A percentile compares a stretch with the other conserved stretches of the same genome.
Evolutionary conservation across 2,329 filamentous ascomycete genomes (phyloP).

Genomic region (Colletotrichum sublineola): DNA sequence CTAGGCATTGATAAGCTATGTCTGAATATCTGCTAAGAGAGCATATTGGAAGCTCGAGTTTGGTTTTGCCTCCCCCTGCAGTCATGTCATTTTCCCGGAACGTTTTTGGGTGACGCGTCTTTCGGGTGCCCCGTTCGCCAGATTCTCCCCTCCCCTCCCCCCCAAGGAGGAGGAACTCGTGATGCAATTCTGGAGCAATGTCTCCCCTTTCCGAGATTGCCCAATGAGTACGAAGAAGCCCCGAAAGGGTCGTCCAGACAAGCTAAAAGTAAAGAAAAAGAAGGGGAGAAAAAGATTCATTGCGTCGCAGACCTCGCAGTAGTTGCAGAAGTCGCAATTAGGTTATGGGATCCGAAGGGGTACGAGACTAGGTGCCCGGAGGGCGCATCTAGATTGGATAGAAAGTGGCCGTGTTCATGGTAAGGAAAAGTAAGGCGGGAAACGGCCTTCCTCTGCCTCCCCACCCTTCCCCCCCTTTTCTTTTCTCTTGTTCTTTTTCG

Average conservation of each 20-base stretch:
- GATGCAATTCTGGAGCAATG: no score
- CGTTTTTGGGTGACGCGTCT: conserved; percentile 13
- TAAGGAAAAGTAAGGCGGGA: conserved; percentile 8
- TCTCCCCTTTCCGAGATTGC: no score
- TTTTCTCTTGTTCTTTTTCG: neutral
- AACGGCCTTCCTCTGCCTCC: neutral
- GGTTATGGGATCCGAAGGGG: neutral
- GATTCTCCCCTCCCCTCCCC: neutral
- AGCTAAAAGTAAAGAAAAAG: neutral
- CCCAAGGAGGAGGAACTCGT: neutral
- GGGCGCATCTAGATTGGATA: conserved; percentile 1
- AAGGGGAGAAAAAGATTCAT: neutral
- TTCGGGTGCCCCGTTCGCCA: neutral
- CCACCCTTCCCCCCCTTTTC: neutral
- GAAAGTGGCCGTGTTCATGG: conserved; percentile 10
- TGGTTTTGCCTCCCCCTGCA: neutral
- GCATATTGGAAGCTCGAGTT: neutral
- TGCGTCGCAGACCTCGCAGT: neutral
- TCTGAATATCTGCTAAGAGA: neutral
- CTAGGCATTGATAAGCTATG: neutral
- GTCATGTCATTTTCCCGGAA: neutral
- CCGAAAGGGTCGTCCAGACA: neutral
- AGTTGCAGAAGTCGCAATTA: conserved; percentile 14
- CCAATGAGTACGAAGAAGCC: neutral
- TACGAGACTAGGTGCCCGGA: neutral